These are phyloP conservation scores for Monosporascus cannonballus DNA, from an alignment of 2,329 filamentous ascomycete genomes.

Conservation along the genomic window DNA sequence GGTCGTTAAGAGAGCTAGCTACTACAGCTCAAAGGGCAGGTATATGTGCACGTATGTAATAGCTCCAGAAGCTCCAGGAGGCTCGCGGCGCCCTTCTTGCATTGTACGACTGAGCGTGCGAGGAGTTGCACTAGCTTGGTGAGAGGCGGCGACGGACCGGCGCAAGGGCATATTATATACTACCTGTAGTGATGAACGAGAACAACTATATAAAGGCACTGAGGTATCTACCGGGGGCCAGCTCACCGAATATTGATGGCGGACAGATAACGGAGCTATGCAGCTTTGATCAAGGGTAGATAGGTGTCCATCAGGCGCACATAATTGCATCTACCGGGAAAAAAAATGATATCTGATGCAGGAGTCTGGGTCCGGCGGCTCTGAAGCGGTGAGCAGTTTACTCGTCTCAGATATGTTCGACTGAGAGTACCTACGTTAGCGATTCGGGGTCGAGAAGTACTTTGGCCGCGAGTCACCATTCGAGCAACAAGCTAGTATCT, in stretches of 20 bases:
- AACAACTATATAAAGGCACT: too few relatives aligned
- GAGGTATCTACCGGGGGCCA: too few relatives aligned
- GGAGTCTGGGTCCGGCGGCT: not conserved
- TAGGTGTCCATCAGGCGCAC: not conserved
- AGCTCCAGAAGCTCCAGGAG: not conserved
- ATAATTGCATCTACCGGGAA: constrained; percentile 7
- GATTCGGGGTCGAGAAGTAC: not conserved
- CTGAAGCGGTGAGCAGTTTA: constrained; percentile 17
- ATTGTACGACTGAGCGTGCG: not conserved
- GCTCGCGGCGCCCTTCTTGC: not conserved
- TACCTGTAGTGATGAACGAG: too few relatives aligned
- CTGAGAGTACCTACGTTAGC: not conserved
- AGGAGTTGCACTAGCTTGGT: not conserved
- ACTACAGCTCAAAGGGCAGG: not conserved
- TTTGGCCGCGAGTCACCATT: not conserved
- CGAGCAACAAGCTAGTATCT: not conserved
- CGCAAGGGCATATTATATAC: too few relatives aligned
- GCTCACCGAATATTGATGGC: too few relatives aligned
- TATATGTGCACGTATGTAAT: not conserved
- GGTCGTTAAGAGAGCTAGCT: not conserved
- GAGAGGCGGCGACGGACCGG: not conserved
- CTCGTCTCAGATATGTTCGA: not conserved
- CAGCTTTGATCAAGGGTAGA: not conserved
- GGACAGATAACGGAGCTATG: not conserved
- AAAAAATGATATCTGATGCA: constrained; percentile 11